phyloP scores from a whole-genome alignment of 1,139 yeast genomes.

The Magnusiomyces fungicola region DNA sequence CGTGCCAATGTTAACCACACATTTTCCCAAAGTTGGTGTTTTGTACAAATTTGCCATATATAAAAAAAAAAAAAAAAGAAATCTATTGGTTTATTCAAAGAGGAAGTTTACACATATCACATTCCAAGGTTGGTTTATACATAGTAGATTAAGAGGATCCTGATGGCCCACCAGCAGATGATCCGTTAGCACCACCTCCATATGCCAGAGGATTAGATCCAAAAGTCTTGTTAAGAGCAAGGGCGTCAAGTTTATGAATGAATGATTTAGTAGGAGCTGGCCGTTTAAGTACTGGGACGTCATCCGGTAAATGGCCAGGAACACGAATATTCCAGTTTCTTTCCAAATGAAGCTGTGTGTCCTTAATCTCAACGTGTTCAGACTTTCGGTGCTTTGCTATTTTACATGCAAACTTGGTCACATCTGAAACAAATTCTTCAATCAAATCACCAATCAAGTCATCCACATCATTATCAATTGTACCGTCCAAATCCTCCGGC shows the following conservation, averaged over 20 bases:
- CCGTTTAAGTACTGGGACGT: constrained; percentile 74
- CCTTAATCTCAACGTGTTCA: constrained; percentile 82
- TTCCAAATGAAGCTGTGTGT: constrained; percentile 85
- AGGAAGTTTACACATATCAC: too few relatives aligned
- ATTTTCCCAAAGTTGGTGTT: too few relatives aligned
- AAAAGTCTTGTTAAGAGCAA: constrained; percentile 40
- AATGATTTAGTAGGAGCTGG: constrained; percentile 71
- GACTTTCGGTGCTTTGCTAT: constrained; percentile 90
- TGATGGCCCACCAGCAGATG: neutral
- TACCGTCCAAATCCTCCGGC: constrained; percentile 57
- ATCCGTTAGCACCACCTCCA: neutral
- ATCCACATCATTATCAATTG: constrained; percentile 94
- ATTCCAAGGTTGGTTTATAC: too few relatives aligned
- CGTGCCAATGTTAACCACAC: too few relatives aligned
- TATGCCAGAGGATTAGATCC: constrained; percentile 15
- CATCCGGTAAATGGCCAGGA: constrained; percentile 84
- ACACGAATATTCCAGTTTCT: constrained; percentile 92
- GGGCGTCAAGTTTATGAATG: constrained; percentile 60
- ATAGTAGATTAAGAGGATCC: too few relatives aligned
- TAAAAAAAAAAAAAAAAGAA: too few relatives aligned
- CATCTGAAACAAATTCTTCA: constrained; percentile 90
- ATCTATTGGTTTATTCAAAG: too few relatives aligned
- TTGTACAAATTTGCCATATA: too few relatives aligned
- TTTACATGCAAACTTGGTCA: constrained; percentile 86
- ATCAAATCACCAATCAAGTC: constrained; percentile 85